Percentiles rank a stretch among this genome's conserved stretches.
phyloP scores from a whole-genome alignment of 306 rosid genomes.

The Sicyos baderoa region DNA sequence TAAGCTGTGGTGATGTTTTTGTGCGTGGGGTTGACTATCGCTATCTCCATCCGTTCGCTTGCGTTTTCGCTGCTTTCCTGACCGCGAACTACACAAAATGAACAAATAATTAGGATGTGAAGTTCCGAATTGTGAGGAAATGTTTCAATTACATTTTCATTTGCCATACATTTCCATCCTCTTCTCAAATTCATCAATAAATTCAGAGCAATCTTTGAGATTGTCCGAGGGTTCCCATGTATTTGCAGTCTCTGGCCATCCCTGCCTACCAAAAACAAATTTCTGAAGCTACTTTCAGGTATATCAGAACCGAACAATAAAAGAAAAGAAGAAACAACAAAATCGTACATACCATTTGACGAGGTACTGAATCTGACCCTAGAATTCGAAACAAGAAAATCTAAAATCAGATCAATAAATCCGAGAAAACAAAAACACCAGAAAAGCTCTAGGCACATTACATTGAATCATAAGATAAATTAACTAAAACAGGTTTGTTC shows the following conservation, averaged over 20 bases:
- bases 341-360: constrained; percentile 67
- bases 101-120: background rate
- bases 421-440: background rate
- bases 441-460: background rate
- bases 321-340: constrained; percentile 1
- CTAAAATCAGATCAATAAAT: constrained; percentile 18
- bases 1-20: constrained; percentile 43
- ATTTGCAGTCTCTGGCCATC: constrained; percentile 85
- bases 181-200: constrained; percentile 66
- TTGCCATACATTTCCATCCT: constrained; percentile 26
- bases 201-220: constrained; percentile 72
- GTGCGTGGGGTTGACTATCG: constrained; percentile 44
- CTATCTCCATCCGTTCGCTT: constrained; percentile 43
- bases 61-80: constrained; percentile 50
- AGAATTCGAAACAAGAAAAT: background rate
- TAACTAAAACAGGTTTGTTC: background rate
- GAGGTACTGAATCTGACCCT: constrained; percentile 83
- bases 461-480: background rate
- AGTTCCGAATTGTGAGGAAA: background rate
- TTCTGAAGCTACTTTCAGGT: background rate
- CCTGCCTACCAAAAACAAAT: constrained; percentile 41
- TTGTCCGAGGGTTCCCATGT: constrained; percentile 93
- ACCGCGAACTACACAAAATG: constrained; percentile 36
- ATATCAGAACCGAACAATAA: background rate
- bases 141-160: background rate